These are phyloP conservation scores for Colletotrichum brevisporum DNA, from an alignment of 2,329 filamentous ascomycete species.

Conservation along the genomic window DNA sequence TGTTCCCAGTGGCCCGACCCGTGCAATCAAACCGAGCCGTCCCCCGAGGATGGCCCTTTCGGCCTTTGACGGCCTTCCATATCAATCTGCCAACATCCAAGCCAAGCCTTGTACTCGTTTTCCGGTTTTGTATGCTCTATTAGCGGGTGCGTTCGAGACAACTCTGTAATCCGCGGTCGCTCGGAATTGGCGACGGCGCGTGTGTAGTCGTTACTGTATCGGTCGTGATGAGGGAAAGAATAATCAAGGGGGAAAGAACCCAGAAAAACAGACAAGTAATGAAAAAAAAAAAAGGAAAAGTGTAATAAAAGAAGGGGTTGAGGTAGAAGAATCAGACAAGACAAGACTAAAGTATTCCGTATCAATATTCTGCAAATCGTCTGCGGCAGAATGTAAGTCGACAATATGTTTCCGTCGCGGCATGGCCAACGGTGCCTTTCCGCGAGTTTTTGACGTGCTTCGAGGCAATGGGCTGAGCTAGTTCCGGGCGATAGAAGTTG, in stretches of 20 bases:
- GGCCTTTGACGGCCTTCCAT: too few species aligned
- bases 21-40: too few species aligned
- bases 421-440: not conserved
- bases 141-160: too few species aligned
- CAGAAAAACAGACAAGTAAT: not conserved
- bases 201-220: not conserved
- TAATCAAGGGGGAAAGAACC: not conserved
- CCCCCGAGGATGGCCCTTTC: too few species aligned
- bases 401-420: conserved; percentile 29
- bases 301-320: conserved; percentile 30
- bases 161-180: too few species aligned
- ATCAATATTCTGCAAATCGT: conserved; percentile 34
- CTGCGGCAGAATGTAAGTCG: conserved; percentile 33
- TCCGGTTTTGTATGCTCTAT: too few species aligned
- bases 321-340: conserved; percentile 36
- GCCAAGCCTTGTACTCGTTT: too few species aligned
- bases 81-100: too few species aligned
- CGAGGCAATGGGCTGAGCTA: not conserved
- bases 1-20: too few species aligned
- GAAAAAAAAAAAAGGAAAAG: conserved; percentile 30
- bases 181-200: too few species aligned
- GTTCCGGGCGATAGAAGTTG: conserved; percentile 5
- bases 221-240: not conserved
- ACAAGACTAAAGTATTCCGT: conserved; percentile 29
- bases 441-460: not conserved